Evolutionary conservation across 2,329 filamentous ascomycete species (phyloP).

Genomic region (Beauveria sp.): DNA sequence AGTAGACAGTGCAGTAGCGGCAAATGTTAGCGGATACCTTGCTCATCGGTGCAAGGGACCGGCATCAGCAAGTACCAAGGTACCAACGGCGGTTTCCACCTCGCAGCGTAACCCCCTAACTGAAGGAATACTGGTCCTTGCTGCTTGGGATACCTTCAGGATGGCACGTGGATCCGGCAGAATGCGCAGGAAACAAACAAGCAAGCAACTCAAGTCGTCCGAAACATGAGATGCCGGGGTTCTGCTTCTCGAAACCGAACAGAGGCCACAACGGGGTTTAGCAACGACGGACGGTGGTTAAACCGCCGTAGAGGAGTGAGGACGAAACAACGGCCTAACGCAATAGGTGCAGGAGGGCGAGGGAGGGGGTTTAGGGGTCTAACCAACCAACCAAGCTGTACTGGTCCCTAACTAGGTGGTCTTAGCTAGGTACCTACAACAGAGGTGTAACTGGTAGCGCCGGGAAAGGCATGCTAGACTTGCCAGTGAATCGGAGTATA

Average conservation of each 20-base stretch:
- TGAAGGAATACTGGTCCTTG: not conserved
- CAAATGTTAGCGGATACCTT: too few relatives aligned
- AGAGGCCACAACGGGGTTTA: not conserved
- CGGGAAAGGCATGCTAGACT: not conserved
- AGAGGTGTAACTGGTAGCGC: not conserved
- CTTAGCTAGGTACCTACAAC: not conserved
- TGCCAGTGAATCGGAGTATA: too few relatives aligned
- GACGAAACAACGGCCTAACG: not conserved
- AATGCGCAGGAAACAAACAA: constrained; percentile 6
- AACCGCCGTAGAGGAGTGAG: not conserved
- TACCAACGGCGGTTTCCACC: too few relatives aligned
- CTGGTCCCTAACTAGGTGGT: not conserved
- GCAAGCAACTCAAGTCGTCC: constrained; percentile 1
- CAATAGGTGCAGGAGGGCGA: not conserved
- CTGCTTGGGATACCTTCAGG: not conserved
- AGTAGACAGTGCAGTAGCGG: too few relatives aligned
- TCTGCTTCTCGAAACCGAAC: constrained; percentile 4
- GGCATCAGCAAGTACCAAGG: too few relatives aligned
- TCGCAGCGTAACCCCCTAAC: too few relatives aligned
- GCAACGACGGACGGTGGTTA: not conserved
- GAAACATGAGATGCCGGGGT: constrained; percentile 10
- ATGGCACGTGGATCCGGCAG: constrained; percentile 1
- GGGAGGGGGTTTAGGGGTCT: not conserved
- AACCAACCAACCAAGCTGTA: not conserved
- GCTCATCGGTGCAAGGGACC: too few relatives aligned